Base-by-base conservation (phyloP, 2,329 filamentous ascomycete genomes). In the Camillea tinctor region DNA sequence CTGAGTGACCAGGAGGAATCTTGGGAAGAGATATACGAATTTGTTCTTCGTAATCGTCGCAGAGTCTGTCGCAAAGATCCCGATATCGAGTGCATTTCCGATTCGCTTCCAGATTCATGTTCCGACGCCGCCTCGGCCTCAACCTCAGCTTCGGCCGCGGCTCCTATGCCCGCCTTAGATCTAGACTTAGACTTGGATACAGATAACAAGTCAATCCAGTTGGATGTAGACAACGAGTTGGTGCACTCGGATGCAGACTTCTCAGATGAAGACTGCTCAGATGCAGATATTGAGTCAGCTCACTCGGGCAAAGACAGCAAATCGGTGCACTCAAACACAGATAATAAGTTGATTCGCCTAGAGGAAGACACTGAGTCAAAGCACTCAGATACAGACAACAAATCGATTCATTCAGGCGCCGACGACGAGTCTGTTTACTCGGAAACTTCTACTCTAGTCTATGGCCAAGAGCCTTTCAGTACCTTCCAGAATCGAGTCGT, bases 401-500 rank as follows among this genome's bases (percentile, higher is more conserved):
- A 26, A 9, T 26, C 24, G 24, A 9, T 26, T 4, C 9, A 9
- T 9, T 26, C 24, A 9, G 9, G 24, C 9, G 24, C 4, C 4
- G 24, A 26, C 24, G 9, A 4, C 24, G 24, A 26, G 24, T 26
- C 24, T 4, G 24, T 26, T 4, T 26, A 26, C 9, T 63, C 59
- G 6, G 57, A 54, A 2, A 36, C 57, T 22, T 64, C 57, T 8
- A 56, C 57, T 11, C 8, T 60, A 6, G 7, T 59, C 3, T 60
- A 61, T 21, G 19, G 11, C 15, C 50, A 60, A 4, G 61, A 63
- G 24, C 36, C 61, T 30, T 59, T 63, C 20, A 20, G 13, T n/a
- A 61, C 54, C 2, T 63, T 61, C 44, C 24, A 9, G 6, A 4
- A 22, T n/a, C 56, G 57, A 13, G 57, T 56, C 40, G 40, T 60